Evolutionary conservation across 78 protist species (phyloP).

Genomic region (Dictyostelium firmibasis): DNA sequence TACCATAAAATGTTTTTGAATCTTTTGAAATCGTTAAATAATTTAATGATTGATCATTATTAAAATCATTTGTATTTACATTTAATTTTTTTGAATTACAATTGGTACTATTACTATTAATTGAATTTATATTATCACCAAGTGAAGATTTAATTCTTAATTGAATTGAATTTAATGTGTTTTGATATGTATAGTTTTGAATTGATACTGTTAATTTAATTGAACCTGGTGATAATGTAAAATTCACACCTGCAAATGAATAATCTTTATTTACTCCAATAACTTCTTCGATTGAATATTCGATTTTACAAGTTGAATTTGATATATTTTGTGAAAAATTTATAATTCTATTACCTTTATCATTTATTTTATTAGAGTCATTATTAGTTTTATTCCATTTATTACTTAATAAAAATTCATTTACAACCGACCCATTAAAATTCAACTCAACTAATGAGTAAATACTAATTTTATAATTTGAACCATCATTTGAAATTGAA

Average conservation of each 20-base stretch:
- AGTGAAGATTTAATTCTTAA: neutral
- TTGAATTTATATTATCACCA: no score
- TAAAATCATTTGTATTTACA: neutral
- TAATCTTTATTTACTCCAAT: neutral
- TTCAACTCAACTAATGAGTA: neutral
- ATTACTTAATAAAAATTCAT: neutral
- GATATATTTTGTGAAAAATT: neutral
- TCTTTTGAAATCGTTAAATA: constrained; percentile 3
- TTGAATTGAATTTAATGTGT: neutral
- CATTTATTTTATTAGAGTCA: neutral
- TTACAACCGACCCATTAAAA: neutral
- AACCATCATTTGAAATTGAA: neutral
- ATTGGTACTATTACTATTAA: no score
- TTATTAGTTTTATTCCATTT: neutral
- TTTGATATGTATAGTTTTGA: neutral
- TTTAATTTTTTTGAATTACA: neutral
- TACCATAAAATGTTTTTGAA: neutral
- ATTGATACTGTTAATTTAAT: neutral
- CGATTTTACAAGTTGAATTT: neutral
- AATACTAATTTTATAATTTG: neutral
- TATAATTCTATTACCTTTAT: neutral
- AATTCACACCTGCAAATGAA: neutral
- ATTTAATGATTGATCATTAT: neutral
- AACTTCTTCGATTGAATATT: neutral
- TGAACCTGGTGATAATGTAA: neutral